Conservation (phyloP, 2,329 filamentous ascomycete genomes). For the Exophiala dermatitidis region DNA sequence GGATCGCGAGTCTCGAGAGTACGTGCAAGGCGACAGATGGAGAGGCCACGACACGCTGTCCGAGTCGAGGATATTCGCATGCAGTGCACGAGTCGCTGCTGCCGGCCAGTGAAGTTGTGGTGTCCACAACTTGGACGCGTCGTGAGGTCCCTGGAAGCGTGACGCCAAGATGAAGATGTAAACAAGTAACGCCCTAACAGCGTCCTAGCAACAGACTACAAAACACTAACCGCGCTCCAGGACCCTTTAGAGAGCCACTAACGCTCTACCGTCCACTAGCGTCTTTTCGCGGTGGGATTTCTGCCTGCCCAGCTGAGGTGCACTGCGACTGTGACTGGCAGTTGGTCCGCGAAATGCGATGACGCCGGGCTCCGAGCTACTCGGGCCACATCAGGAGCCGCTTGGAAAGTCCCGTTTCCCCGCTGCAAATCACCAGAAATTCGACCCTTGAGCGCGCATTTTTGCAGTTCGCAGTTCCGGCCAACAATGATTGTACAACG, state of each 20-base stretch:
- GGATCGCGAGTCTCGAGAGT: constrained; percentile 6
- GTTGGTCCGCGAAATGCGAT: not conserved
- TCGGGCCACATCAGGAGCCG: not conserved
- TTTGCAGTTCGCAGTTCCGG: not conserved
- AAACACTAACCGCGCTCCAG: not conserved
- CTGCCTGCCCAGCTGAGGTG: not conserved
- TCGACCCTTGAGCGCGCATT: not conserved
- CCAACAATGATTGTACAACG: no score
- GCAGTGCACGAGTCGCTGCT: not conserved
- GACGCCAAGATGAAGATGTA: not conserved
- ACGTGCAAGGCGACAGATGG: not conserved
- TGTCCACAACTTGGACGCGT: not conserved
- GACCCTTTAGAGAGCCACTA: not conserved
- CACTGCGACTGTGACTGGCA: not conserved
- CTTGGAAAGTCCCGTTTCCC: not conserved
- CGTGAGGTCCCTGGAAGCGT: not conserved
- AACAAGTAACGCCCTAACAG: not conserved
- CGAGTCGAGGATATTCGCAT: not conserved
- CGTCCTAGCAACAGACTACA: not conserved
- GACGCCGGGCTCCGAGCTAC: not conserved
- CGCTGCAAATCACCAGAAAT: not conserved
- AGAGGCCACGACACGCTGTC: not conserved
- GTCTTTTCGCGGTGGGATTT: not conserved
- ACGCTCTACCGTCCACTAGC: not conserved
- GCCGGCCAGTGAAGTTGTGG: not conserved